Evolutionary conservation across 164 flowering plant genomes (phyloP), one percentile per base, ranked within the genome.

Genomic region (Nymphaea thermarum): DNA sequence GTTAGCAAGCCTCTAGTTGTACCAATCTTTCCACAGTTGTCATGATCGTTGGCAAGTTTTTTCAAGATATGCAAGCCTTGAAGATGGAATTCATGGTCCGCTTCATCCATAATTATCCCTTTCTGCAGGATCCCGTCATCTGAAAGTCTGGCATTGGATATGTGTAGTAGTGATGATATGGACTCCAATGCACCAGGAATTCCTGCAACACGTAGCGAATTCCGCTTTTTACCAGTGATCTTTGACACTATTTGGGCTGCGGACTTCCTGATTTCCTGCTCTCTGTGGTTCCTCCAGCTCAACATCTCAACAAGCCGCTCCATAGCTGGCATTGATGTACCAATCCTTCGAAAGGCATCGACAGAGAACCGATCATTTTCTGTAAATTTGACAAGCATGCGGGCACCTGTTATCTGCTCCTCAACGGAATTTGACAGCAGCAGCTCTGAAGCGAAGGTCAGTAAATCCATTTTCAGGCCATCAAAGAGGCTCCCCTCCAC

Each of bases 171-270:
- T 6, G 92, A 88, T 17, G 98, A 88, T 55, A 94, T 89, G 44
- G 97, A 89, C 65, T 94, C 96, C 88, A 94, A 80, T 0, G 97
- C 91, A 6, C 98, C 97, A 0, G 97, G 86, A 60, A 94, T 86
- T 42, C 93, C 97, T 6, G 97, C 90, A 25, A 94, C 90, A 4
- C 95, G 80, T 2, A 89, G 82, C 2, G 93, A 80, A 65, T 94
- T 89, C 69, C 87, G 97, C 74, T 85, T 89, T 75, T 89, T 88
- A 3, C 95, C 86, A 2, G 95, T 87, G 8, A 94, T 77, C 67
- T 79, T 78, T n/a, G 88, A 81, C 67, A 94, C 60, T 0, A 94
- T 88, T 47, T 82, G 85, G n/a, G 95, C 97, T 3, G 98, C 90
- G 16, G 91, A 81, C 64, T 65, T 75, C 72, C 98, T 80, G 60